These are phyloP conservation scores for Asterophora lycoperdoides DNA, from an alignment of 768 basidiomycete genomes.

Conservation along the genomic window DNA sequence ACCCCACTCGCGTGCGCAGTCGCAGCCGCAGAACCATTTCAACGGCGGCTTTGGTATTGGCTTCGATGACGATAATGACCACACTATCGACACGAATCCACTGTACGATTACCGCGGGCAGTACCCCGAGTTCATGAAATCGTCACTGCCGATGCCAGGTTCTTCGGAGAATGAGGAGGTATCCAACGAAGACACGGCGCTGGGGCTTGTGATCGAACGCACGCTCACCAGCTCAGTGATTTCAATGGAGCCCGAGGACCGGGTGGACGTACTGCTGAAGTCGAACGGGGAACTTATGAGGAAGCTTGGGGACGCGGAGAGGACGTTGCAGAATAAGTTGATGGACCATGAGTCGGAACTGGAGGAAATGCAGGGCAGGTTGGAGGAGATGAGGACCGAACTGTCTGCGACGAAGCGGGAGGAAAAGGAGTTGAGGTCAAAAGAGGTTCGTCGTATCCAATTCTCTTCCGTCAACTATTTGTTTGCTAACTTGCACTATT, in stretches of 20 bases:
- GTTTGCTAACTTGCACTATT: constrained; percentile 1
- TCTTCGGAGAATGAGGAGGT: constrained; percentile 42
- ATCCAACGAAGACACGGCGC: constrained; percentile 50
- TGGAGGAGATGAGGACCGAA: constrained; percentile 79
- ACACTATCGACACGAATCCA: constrained; percentile 25
- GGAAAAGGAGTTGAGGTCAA: constrained; percentile 86
- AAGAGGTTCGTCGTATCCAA: constrained; percentile 56
- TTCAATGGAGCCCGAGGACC: constrained; percentile 70
- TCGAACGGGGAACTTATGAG: constrained; percentile 70
- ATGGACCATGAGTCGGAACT: constrained; percentile 78
- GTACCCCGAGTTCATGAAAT: constrained; percentile 32
- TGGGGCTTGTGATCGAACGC: constrained; percentile 61
- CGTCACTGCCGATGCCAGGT: constrained; percentile 57
- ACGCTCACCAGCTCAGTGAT: constrained; percentile 54
- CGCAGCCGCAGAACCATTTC: constrained; percentile 39
- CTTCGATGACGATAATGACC: constrained; percentile 37
- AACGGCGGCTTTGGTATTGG: constrained; percentile 25
- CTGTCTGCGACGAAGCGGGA: constrained; percentile 79
- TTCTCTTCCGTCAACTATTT: constrained; percentile 4
- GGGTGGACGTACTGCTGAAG: constrained; percentile 67
- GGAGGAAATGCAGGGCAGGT: constrained; percentile 67
- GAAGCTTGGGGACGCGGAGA: constrained; percentile 73
- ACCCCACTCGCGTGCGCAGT: constrained; percentile 62
- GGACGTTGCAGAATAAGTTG: constrained; percentile 59
- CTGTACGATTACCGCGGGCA: constrained; percentile 34